Base-by-base conservation (phyloP, 768 basidiomycete genomes). In the Termitomyces sp. region DNA sequence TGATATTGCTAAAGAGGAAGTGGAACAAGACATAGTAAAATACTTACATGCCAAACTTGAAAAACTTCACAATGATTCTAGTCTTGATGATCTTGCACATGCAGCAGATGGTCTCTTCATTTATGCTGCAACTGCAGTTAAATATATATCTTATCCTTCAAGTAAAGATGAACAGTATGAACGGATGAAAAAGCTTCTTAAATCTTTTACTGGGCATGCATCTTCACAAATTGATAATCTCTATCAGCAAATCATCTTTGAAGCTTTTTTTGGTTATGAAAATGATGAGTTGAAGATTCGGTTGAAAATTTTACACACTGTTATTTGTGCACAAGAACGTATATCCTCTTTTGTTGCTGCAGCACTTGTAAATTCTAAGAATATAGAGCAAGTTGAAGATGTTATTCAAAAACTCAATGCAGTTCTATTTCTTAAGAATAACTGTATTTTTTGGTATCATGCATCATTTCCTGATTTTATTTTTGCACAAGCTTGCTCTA, bases 341-440 rank as follows among this genome's bases (percentile, higher is more conserved):
- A 50, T 52, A 51, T 62, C 62, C 2, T 12, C 61, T 9, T 53
- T 53, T 20, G 47, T 56, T 25, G 58, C 52, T 44, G 59, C 64
- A 7, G 49, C 59, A 20, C 51, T 66, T 48, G 31, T 25, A 39
- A 43, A 58, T 22, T 16, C 36, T 2, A 20, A 29, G 25, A 25
- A 33, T 7, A 32, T 43, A 27, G 53, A 57, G 22, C 20, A 45
- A 46, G 57, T 46, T 15, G 46, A 15, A 3, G 13, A 49, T 38
- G 50, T 64, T 39, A 20, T 62, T 20, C 23, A 20, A 13, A 43
- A 51, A 7, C 61, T 61, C 31, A 54, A 66, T 44, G 54, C 63
- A 27, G 60, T 64, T 20, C 62, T 66, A n/a, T 63, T 63, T n/a
- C 45, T 31, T 27, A 50, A 66, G 55, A 50, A 60, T 23, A 31